These are phyloP conservation scores for Chalciporus sp. DNA, from an alignment of 1,284 basidiomycete species.

Conservation along the genomic window DNA sequence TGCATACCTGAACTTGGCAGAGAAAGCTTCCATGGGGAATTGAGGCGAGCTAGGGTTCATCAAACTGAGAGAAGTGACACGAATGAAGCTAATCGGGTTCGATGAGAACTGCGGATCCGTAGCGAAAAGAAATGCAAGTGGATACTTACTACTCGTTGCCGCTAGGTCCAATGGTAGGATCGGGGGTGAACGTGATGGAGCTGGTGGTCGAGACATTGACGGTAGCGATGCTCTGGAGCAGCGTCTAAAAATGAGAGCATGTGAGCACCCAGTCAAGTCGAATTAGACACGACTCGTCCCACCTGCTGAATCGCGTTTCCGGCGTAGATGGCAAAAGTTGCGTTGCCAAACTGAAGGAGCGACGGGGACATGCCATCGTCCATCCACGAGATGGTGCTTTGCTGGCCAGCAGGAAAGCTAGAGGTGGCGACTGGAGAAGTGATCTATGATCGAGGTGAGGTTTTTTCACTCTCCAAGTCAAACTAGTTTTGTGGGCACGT, in stretches of 20 bases:
- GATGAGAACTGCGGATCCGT: neutral
- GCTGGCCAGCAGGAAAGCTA: slow-evolving; percentile 59
- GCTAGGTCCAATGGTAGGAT: slow-evolving; percentile 63
- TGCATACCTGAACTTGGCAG: slow-evolving; percentile 73
- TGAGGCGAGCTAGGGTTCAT: slow-evolving; percentile 54
- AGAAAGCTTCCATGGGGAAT: slow-evolving; percentile 73
- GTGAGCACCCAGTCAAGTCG: neutral
- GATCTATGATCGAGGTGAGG: slow-evolving; percentile 42
- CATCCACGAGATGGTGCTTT: slow-evolving; percentile 65
- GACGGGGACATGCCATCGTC: slow-evolving; percentile 60
- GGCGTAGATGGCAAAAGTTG: slow-evolving; percentile 69
- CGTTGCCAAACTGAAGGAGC: slow-evolving; percentile 60
- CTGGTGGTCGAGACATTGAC: slow-evolving; percentile 63
- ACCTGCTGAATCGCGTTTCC: slow-evolving; percentile 68
- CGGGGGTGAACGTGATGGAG: slow-evolving; percentile 59
- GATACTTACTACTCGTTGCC: slow-evolving; percentile 57
- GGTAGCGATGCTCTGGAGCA: slow-evolving; percentile 62
- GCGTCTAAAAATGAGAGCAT: slow-evolving; percentile 44
- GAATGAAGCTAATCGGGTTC: slow-evolving; percentile 64
- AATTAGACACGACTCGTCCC: neutral
- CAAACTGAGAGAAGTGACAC: slow-evolving; percentile 60
- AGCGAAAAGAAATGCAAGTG: neutral
- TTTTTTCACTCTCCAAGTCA: neutral
- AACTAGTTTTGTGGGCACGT: slow-evolving; percentile 28
- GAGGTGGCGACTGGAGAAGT: slow-evolving; percentile 60